These are phyloP conservation scores for Heliosperma pusillum DNA, from an alignment of 148 eudicot genomes.

Conservation along the genomic window DNA sequence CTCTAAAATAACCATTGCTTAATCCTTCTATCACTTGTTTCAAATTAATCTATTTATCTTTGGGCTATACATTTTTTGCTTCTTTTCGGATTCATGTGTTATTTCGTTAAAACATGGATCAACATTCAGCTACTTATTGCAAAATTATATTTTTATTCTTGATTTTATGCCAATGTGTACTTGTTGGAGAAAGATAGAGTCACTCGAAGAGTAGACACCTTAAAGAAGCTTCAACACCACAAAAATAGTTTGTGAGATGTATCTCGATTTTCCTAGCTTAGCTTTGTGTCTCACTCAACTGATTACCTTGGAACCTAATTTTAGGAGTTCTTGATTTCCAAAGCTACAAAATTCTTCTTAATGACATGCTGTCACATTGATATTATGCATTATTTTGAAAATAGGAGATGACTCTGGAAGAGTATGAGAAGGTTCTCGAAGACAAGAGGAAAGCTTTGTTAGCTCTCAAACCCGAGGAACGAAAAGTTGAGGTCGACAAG, in stretches of 20 bases:
- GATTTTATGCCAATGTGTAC: background rate
- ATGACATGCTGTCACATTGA: background rate
- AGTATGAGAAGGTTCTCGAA: slow-evolving; percentile 76
- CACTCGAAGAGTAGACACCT: background rate
- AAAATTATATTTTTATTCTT: background rate
- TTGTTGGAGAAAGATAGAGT: background rate
- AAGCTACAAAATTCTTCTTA: background rate
- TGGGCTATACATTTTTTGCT: background rate
- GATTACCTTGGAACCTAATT: background rate
- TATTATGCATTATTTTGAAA: background rate
- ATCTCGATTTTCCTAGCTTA: background rate
- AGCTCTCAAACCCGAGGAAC: slow-evolving; percentile 61
- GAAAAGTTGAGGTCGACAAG: slow-evolving; percentile 70
- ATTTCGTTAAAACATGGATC: background rate
- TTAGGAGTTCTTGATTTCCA: background rate
- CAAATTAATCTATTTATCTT: background rate
- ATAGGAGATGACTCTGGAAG: slow-evolving; percentile 94
- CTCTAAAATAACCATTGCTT: background rate
- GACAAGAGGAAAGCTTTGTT: slow-evolving; percentile 78
- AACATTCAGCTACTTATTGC: background rate
- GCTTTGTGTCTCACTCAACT: background rate
- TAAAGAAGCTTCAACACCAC: too few species aligned
- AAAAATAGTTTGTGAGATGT: background rate
- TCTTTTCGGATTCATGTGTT: background rate
- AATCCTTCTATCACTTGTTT: background rate